A percentile compares a stretch with the other conserved stretches of the same genome.
These are phyloP conservation scores for Mycena albidolilacea DNA, from an alignment of 768 basidiomycete genomes.

Conservation along the genomic window DNA sequence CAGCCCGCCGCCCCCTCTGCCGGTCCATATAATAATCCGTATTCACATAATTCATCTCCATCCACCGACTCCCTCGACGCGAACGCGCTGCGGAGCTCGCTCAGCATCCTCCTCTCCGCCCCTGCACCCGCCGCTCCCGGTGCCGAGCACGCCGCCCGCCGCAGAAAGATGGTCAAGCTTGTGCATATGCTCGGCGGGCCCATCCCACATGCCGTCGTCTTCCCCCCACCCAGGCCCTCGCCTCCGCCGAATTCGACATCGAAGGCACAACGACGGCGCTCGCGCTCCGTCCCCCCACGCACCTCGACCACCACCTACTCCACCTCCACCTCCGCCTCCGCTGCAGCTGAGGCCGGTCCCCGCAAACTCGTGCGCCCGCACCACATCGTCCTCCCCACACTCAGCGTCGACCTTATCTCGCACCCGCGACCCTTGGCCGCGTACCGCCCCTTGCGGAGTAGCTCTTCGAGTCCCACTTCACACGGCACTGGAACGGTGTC, in stretches of 20 bases:
- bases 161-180: conserved; percentile 37
- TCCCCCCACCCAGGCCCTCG: conserved; percentile 13
- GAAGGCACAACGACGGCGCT: conserved; percentile 27
- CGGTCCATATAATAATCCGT: neutral
- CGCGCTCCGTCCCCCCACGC: conserved; percentile 36
- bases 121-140: conserved; percentile 6
- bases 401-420: conserved; percentile 23
- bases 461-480: conserved; percentile 6
- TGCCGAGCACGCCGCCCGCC: conserved; percentile 23
- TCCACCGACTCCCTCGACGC: conserved; percentile 28
- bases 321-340: neutral
- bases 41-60: neutral
- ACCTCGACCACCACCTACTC: neutral
- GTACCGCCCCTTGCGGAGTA: neutral
- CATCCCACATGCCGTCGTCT: conserved; percentile 27
- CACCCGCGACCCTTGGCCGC: conserved; percentile 19
- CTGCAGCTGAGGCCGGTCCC: neutral
- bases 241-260: neutral
- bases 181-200: conserved; percentile 34
- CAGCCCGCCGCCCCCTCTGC: conserved; percentile 11
- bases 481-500: neutral
- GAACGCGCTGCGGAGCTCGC: conserved; percentile 20
- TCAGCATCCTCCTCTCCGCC: conserved; percentile 28
- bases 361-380: conserved; percentile 28
- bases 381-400: neutral